These are phyloP conservation scores for Dioszegia crocea DNA, from an alignment of 768 basidiomycete species.

Conservation along the genomic window DNA sequence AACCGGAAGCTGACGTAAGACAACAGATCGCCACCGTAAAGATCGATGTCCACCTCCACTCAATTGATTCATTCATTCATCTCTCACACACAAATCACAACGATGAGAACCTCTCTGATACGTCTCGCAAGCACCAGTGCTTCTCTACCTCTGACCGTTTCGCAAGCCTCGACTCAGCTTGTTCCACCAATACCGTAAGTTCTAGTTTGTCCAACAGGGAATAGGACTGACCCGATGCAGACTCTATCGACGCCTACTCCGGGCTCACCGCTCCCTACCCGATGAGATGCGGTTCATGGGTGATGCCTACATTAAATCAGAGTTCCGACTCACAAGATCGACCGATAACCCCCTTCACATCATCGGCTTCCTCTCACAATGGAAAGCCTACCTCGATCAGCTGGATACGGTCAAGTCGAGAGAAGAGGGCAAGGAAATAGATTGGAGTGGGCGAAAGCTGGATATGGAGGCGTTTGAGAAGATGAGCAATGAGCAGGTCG, in stretches of 20 bases:
- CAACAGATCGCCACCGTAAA: not conserved
- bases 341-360: conserved; percentile 82
- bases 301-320: conserved; percentile 78
- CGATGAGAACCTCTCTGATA: conserved; percentile 3
- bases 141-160: conserved; percentile 59
- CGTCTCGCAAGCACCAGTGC: conserved; percentile 58
- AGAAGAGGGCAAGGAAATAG: conserved; percentile 13
- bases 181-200: conserved; percentile 79
- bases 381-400: conserved; percentile 86
- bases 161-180: conserved; percentile 63
- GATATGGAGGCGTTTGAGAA: conserved; percentile 49
- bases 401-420: conserved; percentile 52
- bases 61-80: not conserved
- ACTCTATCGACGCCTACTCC: conserved; percentile 72
- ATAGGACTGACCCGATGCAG: conserved; percentile 50
- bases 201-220: not conserved
- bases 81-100: conserved; percentile 21
- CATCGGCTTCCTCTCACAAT: conserved; percentile 91
- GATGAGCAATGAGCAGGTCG: conserved; percentile 74
- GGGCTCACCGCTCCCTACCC: conserved; percentile 71
- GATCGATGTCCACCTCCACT: not conserved
- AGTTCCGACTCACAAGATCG: conserved; percentile 77
- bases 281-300: conserved; percentile 77
- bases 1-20: not conserved
- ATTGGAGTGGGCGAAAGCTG: conserved; percentile 43